Evolutionary conservation across 2,329 filamentous ascomycete species (phyloP), one percentile per base, ranked within the genome.

Genomic region (Furcasterigmium sp.): DNA sequence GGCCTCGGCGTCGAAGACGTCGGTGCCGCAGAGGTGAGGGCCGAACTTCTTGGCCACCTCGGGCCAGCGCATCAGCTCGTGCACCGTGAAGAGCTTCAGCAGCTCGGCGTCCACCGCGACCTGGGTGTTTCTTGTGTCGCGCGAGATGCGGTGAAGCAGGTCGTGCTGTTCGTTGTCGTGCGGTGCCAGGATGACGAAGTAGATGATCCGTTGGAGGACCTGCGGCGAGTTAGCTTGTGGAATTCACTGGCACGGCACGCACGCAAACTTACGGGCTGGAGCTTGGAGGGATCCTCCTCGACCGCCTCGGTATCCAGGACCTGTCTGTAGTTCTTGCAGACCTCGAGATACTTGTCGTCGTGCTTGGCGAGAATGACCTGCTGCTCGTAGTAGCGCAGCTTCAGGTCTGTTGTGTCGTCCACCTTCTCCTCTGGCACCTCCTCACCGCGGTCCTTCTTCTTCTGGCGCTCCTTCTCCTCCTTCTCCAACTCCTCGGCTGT

Each of bases 121-220:
- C 61, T 85, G 79, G 10, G 81, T 69, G 62, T 91, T 91, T 51
- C 93, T 87, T 8, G 84, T 70, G 64, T 98, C 93, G 63, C 84
- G 80, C 63, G 90, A 81, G 55, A 98, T 86, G 57, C 93, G 87
- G 70, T 98, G 91, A 48, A 98, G 83, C 43, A 98, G 85, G 56
- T 98, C 93, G 55, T 91, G 93, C 65, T 98, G 93, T 65, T 98
- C 93, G 67, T 98, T 98, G 72, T 98, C 91, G 68, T 97, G 90
- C 8, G 93, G 91, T 8, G 93, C 87, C 41, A 98, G 85, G 53
- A 97, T 93, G 63, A 95, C 83, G 67, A 95, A 98, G 77, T 95
- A 97, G 68, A 97, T 91, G 62, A 97, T 90, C 58, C 93, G 83
- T 71, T 95, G 90, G 35, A 98, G 79, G 15, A 90, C 82, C 89